A percentile compares a stretch with the other conserved stretches of the same genome.
Conservation (phyloP, 2,329 filamentous ascomycete genomes). For the Scedosporium boydii region DNA sequence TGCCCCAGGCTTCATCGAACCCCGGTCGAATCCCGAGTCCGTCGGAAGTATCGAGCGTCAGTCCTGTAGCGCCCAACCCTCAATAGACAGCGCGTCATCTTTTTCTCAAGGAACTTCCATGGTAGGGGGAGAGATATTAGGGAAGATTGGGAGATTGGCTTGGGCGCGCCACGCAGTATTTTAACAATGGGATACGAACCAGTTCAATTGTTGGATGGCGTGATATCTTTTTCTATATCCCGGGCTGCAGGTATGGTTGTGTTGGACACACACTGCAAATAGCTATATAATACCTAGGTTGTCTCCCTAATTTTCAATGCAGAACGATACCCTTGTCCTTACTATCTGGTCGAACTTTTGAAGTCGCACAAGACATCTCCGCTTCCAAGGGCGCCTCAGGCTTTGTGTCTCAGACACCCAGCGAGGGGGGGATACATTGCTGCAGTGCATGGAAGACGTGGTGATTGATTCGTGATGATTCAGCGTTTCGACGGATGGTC, state of each 20-base stretch:
- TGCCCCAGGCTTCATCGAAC: no score
- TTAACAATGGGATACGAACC: no score
- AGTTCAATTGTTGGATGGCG: no score
- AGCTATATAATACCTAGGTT: background rate
- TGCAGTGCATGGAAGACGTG: background rate
- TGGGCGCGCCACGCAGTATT: no score
- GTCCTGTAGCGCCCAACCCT: background rate
- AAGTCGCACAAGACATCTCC: background rate
- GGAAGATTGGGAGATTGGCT: no score
- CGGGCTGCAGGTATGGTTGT: no score
- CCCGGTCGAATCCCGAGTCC: background rate
- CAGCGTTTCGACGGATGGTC: no score
- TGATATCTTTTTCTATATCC: no score
- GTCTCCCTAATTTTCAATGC: background rate
- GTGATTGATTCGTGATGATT: background rate
- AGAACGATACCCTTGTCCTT: background rate
- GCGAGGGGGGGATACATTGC: slow-evolving; percentile 27
- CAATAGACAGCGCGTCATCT: background rate
- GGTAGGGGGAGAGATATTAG: no score
- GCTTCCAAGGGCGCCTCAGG: no score
- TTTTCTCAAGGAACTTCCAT: background rate
- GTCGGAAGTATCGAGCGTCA: background rate
- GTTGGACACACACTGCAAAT: no score
- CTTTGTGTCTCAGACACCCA: slow-evolving; percentile 28
- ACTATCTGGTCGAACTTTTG: background rate